Conservation (phyloP, 2,329 filamentous ascomycete species). For the Claviceps fusiformis region DNA sequence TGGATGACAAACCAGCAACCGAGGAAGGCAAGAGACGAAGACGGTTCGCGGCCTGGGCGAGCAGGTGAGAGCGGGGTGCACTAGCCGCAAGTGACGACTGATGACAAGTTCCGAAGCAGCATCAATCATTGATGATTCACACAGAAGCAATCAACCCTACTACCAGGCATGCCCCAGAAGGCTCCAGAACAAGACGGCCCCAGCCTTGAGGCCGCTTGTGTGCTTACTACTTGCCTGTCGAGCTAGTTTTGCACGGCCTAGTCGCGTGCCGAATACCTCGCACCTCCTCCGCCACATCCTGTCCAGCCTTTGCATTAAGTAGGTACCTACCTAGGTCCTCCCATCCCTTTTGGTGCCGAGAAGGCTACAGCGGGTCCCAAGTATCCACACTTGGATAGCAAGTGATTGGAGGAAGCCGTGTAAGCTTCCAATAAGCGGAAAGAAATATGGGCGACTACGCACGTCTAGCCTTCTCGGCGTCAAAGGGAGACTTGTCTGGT, state of each 20-base stretch:
- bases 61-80: conserved; percentile 13
- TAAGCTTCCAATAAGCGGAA: no score
- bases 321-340: no score
- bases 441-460: no score
- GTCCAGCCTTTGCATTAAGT: no score
- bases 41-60: neutral
- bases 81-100: conserved; percentile 9
- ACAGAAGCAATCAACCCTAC: conserved; percentile 6
- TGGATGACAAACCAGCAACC: conserved; percentile 6
- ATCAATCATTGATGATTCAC: neutral
- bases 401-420: no score
- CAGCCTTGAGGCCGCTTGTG: neutral
- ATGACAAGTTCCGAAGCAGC: conserved; percentile 7
- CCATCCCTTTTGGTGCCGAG: no score
- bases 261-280: no score
- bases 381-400: no score
- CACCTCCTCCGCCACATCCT: no score
- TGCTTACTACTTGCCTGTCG: neutral
- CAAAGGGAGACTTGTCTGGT: no score
- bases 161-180: conserved; percentile 16
- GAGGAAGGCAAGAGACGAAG: conserved; percentile 8
- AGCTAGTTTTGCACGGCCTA: neutral
- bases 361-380: no score
- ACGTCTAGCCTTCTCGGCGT: no score
- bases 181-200: conserved; percentile 21